These are phyloP conservation scores for Rutstroemia sydowiana DNA, from an alignment of 2,329 filamentous ascomycete genomes.

Conservation along the genomic window DNA sequence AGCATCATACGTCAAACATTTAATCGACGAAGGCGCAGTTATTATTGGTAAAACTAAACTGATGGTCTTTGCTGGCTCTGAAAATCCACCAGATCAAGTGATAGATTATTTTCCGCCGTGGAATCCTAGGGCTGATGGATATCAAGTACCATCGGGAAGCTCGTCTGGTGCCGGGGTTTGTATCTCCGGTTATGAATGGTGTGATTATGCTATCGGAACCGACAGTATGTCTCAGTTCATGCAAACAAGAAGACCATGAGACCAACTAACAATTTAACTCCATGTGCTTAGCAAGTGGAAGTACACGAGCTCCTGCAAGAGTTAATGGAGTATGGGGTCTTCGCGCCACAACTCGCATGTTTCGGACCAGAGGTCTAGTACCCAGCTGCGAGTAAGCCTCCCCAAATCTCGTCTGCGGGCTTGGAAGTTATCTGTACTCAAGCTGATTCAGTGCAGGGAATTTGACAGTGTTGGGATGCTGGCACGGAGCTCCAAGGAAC, in stretches of 20 bases:
- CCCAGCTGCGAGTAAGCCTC: neutral
- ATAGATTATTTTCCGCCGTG: neutral
- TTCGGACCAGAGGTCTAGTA: neutral
- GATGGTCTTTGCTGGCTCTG: neutral
- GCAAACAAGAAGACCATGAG: no score
- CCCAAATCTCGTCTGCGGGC: neutral
- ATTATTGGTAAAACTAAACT: neutral
- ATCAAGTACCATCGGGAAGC: neutral
- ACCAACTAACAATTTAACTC: neutral
- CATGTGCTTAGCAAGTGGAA: neutral
- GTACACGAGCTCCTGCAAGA: neutral
- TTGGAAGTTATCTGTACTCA: no score
- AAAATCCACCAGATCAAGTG: neutral
- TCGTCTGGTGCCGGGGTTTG: neutral
- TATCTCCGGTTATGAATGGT: neutral
- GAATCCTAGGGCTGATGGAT: neutral
- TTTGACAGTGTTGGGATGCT: neutral
- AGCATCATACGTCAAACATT: neutral
- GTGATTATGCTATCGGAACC: neutral
- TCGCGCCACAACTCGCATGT: neutral
- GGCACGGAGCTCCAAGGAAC: neutral
- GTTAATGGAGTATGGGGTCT: neutral
- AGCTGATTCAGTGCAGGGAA: neutral
- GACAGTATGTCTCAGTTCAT: neutral
- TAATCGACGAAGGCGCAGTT: neutral